phyloP scores from a whole-genome alignment of 2,329 filamentous ascomycete species.

The Botryotinia calthae region DNA sequence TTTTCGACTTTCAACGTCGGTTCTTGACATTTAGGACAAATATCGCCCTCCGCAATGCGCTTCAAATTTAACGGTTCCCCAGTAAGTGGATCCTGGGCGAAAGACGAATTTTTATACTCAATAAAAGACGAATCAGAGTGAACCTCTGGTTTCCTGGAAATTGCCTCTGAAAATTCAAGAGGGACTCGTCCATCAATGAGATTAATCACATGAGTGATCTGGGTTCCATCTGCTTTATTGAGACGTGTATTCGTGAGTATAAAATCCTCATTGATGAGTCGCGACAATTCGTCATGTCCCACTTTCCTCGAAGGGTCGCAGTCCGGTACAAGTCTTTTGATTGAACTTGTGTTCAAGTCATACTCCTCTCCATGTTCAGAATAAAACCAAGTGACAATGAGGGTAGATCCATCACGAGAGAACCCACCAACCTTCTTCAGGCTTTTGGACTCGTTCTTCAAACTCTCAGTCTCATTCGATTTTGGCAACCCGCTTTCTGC shows the following conservation, averaged over 20 bases:
- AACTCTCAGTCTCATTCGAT: background rate
- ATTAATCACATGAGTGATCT: background rate
- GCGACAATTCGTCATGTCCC: background rate
- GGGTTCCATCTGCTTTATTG: background rate
- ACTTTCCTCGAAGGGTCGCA: conserved; percentile 60
- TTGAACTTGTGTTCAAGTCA: conserved; percentile 56
- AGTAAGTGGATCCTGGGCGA: conserved; percentile 39
- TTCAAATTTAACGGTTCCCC: conserved; percentile 59
- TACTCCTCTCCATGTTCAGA: conserved; percentile 28
- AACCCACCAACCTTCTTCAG: conserved; percentile 55
- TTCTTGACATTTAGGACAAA: conserved; percentile 66
- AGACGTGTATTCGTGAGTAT: background rate
- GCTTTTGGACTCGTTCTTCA: conserved; percentile 31
- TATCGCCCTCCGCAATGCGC: conserved; percentile 63
- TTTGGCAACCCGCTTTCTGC: conserved; percentile 43
- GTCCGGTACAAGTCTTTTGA: conserved; percentile 64
- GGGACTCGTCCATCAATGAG: conserved; percentile 14
- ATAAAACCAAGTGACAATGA: conserved; percentile 63
- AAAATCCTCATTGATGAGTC: background rate
- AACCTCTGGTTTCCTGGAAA: background rate
- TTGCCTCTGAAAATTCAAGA: background rate
- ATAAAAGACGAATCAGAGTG: background rate
- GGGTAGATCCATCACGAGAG: conserved; percentile 62
- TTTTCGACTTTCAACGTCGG: conserved; percentile 64
- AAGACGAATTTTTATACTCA: conserved; percentile 24